Conservation (phyloP, 108 stramenopile species). For the Skeletonema tropicum region DNA sequence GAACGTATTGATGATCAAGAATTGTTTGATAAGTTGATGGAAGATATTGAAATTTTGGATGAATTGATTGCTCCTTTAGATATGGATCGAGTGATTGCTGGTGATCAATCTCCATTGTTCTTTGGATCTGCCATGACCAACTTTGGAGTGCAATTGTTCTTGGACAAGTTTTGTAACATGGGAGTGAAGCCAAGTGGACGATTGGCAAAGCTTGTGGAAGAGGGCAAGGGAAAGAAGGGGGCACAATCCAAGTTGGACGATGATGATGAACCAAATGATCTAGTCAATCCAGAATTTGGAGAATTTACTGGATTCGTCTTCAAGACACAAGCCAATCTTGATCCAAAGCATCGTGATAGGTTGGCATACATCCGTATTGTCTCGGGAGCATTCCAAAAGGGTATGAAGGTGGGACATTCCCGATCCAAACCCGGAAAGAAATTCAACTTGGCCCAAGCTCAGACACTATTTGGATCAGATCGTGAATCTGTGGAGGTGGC, state of each 20-base stretch:
- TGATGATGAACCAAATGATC: slow-evolving; percentile 49
- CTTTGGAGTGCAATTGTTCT: slow-evolving; percentile 92
- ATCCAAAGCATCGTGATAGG: slow-evolving; percentile 96
- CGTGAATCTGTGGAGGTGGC: slow-evolving; percentile 88
- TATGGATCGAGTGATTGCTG: slow-evolving; percentile 85
- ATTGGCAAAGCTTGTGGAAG: slow-evolving; percentile 49
- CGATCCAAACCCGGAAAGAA: slow-evolving; percentile 82
- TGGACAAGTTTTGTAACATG: slow-evolving; percentile 86
- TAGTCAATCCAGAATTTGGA: slow-evolving; percentile 72
- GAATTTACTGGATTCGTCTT: slow-evolving; percentile 97
- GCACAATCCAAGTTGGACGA: slow-evolving; percentile 6
- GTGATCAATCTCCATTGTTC: slow-evolving; percentile 91
- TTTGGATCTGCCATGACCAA: slow-evolving; percentile 97
- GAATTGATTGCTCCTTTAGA: slow-evolving; percentile 88
- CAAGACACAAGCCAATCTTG: slow-evolving; percentile 97
- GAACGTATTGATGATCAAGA: slow-evolving; percentile 79
- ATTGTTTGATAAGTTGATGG: slow-evolving; percentile 86
- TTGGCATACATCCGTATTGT: slow-evolving; percentile 93
- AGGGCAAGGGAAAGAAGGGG: slow-evolving; percentile 30
- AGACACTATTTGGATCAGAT: slow-evolving; percentile 91
- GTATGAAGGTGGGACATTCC: slow-evolving; percentile 92
- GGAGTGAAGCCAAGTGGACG: slow-evolving; percentile 73
- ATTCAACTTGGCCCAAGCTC: slow-evolving; percentile 94
- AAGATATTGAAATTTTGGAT: slow-evolving; percentile 89
- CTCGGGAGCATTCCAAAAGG: slow-evolving; percentile 90